These are phyloP conservation scores for Apiospora malaysiana DNA, from an alignment of 2,329 filamentous ascomycete species.

Conservation along the genomic window DNA sequence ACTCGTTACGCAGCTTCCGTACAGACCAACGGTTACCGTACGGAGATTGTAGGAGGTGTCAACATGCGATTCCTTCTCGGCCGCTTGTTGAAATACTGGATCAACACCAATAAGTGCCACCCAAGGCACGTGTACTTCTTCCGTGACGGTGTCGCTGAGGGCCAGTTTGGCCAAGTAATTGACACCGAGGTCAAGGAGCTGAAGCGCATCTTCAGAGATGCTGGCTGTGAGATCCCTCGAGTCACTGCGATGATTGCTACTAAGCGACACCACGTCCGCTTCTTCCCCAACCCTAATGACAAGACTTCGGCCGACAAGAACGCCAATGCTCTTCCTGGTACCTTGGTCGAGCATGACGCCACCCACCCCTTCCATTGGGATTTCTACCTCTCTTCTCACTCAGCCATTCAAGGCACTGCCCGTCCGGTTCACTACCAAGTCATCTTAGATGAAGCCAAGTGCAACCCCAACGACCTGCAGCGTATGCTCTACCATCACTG, in stretches of 20 bases:
- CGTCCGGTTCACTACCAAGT: slow-evolving; percentile 93
- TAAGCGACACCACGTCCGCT: slow-evolving; percentile 93
- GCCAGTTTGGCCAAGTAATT: slow-evolving; percentile 82
- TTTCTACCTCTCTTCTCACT: slow-evolving; percentile 70
- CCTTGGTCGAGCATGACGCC: slow-evolving; percentile 85
- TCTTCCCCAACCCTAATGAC: slow-evolving; percentile 74
- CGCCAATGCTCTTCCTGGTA: slow-evolving; percentile 83
- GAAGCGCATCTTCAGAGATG: slow-evolving; percentile 60
- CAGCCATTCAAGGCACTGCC: slow-evolving; percentile 91
- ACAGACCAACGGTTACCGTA: slow-evolving; percentile 81
- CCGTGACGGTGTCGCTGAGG: slow-evolving; percentile 89
- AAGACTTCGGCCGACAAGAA: slow-evolving; percentile 68
- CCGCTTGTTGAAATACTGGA: slow-evolving; percentile 70
- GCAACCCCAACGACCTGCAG: slow-evolving; percentile 73
- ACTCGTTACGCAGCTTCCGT: slow-evolving; percentile 80
- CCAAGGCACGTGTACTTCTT: slow-evolving; percentile 88
- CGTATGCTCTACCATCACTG: slow-evolving; percentile 93
- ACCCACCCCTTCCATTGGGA: slow-evolving; percentile 92
- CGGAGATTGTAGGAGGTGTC: slow-evolving; percentile 75
- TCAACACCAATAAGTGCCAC: slow-evolving; percentile 55
- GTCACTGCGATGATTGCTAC: slow-evolving; percentile 88
- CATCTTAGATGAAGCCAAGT: slow-evolving; percentile 78
- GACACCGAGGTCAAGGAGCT: slow-evolving; percentile 78
- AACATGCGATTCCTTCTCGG: slow-evolving; percentile 73
- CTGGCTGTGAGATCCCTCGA: slow-evolving; percentile 55